A percentile compares a stretch with the other conserved stretches of the same genome.
These are phyloP conservation scores for Sporisorium graminicola DNA, from an alignment of 1,284 basidiomycete species.

Conservation along the genomic window DNA sequence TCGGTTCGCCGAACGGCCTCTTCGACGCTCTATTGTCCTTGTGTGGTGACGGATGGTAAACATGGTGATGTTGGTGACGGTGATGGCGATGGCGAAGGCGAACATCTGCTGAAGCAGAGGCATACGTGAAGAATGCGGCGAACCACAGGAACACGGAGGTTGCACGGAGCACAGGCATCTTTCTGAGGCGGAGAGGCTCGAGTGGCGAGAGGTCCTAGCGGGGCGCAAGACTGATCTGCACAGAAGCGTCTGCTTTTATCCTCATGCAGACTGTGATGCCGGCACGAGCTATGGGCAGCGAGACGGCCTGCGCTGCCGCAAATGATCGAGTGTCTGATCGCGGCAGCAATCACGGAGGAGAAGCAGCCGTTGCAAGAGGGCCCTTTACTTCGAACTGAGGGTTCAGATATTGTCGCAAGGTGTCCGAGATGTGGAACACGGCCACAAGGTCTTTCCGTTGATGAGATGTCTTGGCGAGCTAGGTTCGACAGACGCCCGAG, in stretches of 20 bases:
- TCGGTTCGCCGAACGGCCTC: constrained; percentile 15
- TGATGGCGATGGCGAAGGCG: not conserved
- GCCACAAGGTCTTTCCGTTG: not conserved
- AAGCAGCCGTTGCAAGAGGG: too few relatives aligned
- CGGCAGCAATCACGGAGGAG: too few relatives aligned
- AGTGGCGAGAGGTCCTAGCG: too few relatives aligned
- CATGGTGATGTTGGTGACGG: not conserved
- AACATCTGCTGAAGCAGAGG: not conserved
- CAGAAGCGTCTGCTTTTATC: too few relatives aligned
- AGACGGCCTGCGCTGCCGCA: too few relatives aligned
- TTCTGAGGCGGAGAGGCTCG: not conserved
- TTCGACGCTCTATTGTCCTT: not conserved
- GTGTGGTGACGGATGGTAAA: not conserved
- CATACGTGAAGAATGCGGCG: not conserved
- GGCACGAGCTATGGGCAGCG: too few relatives aligned
- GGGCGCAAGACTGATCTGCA: too few relatives aligned
- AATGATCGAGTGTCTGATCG: too few relatives aligned
- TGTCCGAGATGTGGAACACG: not conserved
- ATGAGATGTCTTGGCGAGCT: not conserved
- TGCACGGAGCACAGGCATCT: not conserved
- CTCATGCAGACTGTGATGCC: too few relatives aligned
- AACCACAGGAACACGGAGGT: not conserved
- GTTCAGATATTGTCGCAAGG: too few relatives aligned
- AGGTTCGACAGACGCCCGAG: not conserved
- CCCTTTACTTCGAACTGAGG: too few relatives aligned